Evolutionary conservation across 2,329 filamentous ascomycete genomes (phyloP).

Genomic region (Epichloe sp.): DNA sequence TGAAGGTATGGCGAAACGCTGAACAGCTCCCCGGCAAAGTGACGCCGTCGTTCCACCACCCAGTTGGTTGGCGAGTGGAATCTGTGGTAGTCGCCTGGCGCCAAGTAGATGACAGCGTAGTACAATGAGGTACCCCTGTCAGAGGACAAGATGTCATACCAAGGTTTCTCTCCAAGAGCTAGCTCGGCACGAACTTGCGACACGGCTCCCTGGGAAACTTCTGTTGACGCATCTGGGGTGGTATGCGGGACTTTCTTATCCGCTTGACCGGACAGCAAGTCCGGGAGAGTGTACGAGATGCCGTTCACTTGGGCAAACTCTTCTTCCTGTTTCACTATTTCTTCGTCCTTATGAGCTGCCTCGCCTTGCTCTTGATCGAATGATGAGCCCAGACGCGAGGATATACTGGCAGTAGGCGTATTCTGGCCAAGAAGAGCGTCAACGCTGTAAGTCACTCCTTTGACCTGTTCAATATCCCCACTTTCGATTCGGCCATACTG

Average conservation of each 20-base stretch:
- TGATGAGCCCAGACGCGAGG: conserved; percentile 12
- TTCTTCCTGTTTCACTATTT: conserved; percentile 66
- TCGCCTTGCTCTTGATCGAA: conserved; percentile 12
- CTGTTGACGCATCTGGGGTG: conserved; percentile 61
- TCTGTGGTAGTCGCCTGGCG: conserved; percentile 94
- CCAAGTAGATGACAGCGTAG: conserved; percentile 91
- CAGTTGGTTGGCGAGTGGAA: conserved; percentile 93
- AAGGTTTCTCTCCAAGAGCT: conserved; percentile 55
- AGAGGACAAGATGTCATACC: conserved; percentile 54
- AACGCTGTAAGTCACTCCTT: conserved; percentile 94
- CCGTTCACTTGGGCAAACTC: conserved; percentile 92
- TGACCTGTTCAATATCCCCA: conserved; percentile 95
- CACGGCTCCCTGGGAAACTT: conserved; percentile 52
- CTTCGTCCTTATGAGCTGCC: conserved; percentile 37
- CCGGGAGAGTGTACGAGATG: conserved; percentile 86
- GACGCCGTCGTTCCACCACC: conserved; percentile 89
- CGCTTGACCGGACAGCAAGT: conserved; percentile 63
- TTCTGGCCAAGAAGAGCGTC: conserved; percentile 75
- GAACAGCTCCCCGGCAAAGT: conserved; percentile 94
- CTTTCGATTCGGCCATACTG: conserved; percentile 88
- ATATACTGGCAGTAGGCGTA: conserved; percentile 41
- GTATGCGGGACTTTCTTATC: conserved; percentile 32
- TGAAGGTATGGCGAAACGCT: conserved; percentile 92
- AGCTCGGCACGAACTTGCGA: conserved; percentile 76
- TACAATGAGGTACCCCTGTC: conserved; percentile 63